A percentile compares a stretch with the other conserved stretches of the same genome.
These are phyloP conservation scores for Groenewaldozyma auringiensis DNA, from an alignment of 1,139 yeast genomes.

Conservation along the genomic window DNA sequence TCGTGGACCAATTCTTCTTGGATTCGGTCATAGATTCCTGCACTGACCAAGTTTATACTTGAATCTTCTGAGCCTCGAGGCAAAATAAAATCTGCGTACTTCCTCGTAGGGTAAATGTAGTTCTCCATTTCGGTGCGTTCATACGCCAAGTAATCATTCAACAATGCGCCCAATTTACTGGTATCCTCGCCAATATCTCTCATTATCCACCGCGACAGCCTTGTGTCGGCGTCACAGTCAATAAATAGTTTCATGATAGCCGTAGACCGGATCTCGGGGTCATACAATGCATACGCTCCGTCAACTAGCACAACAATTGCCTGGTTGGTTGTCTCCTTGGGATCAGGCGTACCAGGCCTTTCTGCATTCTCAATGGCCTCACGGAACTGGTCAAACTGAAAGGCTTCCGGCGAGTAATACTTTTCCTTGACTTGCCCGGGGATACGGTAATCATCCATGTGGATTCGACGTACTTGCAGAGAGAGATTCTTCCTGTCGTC, in stretches of 20 bases:
- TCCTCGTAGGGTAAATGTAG: constrained; percentile 68
- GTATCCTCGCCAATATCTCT: constrained; percentile 26
- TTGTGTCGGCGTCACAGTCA: constrained; percentile 80
- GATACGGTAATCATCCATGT: constrained; percentile 7
- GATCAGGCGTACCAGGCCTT: not conserved
- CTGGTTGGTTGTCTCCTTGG: not conserved
- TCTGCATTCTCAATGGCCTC: not conserved
- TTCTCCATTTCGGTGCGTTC: constrained; percentile 74
- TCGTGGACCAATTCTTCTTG: constrained; percentile 20
- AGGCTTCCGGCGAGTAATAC: constrained; percentile 27
- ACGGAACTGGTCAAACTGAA: constrained; percentile 29
- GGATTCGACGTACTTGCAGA: constrained; percentile 5
- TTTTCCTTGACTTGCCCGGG: constrained; percentile 3
- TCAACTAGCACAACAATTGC: constrained; percentile 47
- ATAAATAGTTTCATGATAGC: constrained; percentile 67
- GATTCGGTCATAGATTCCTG: constrained; percentile 51
- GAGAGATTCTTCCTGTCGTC: constrained; percentile 6
- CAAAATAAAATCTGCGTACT: constrained; percentile 70
- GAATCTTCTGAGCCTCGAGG: constrained; percentile 59
- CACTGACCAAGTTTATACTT: constrained; percentile 64
- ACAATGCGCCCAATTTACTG: constrained; percentile 40
- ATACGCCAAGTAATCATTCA: constrained; percentile 53
- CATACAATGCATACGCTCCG: constrained; percentile 76
- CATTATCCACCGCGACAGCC: constrained; percentile 64
- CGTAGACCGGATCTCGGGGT: constrained; percentile 47